Conservation (phyloP, 345 rosid genomes). For the Acer saccharum region DNA sequence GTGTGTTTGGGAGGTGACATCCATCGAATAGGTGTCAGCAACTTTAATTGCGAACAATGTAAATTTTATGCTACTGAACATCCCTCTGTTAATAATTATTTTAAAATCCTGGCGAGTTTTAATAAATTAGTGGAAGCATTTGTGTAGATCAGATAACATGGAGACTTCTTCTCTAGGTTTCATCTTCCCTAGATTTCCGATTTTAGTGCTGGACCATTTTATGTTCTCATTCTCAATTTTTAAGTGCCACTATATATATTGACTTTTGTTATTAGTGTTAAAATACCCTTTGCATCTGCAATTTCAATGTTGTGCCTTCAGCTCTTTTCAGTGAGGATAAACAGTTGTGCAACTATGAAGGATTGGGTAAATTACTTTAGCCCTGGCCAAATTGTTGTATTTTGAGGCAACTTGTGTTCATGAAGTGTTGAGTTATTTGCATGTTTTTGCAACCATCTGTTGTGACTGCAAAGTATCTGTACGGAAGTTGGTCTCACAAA, state of each 20-base stretch:
- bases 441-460: neutral
- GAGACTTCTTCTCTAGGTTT: neutral
- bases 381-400: neutral
- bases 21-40: neutral
- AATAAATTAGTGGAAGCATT: neutral
- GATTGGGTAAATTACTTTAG: neutral
- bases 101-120: neutral
- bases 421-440: neutral
- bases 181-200: neutral
- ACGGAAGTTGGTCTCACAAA: neutral
- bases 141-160: neutral
- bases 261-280: neutral
- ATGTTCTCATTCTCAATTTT: neutral
- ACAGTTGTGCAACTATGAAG: neutral
- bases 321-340: neutral
- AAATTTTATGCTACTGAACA: neutral
- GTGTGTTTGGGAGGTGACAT: neutral
- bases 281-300: neutral
- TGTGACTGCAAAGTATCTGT: slow-evolving; percentile 4
- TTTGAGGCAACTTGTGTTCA: neutral
- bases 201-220: neutral
- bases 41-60: neutral
- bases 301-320: neutral
- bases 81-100: neutral
- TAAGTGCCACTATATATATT: neutral